A percentile compares a stretch with the other conserved stretches of the same genome.
These are phyloP conservation scores for Lecanicillium sp. DNA, from an alignment of 2,329 filamentous ascomycete species.

Conservation along the genomic window DNA sequence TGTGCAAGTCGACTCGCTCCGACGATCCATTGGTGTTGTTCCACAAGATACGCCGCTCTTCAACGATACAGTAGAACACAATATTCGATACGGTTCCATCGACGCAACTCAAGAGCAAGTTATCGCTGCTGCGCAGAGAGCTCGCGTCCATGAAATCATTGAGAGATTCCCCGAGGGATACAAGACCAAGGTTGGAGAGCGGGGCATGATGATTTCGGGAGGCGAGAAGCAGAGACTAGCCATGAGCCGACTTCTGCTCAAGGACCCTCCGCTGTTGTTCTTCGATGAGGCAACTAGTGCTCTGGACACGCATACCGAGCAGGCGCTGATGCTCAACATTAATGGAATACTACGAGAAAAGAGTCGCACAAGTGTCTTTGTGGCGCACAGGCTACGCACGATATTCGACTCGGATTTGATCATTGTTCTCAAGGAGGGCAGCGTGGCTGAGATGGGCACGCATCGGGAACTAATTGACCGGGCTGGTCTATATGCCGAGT, in stretches of 20 bases:
- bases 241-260: slow-evolving; percentile 73
- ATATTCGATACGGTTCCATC: slow-evolving; percentile 86
- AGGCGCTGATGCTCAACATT: slow-evolving; percentile 83
- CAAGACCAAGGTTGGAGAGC: slow-evolving; percentile 82
- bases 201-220: slow-evolving; percentile 93
- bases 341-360: slow-evolving; percentile 88
- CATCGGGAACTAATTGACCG: slow-evolving; percentile 75
- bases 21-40: slow-evolving; percentile 84
- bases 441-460: slow-evolving; percentile 81
- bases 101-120: slow-evolving; percentile 67
- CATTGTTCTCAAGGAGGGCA: slow-evolving; percentile 77
- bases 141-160: slow-evolving; percentile 78
- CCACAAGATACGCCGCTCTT: slow-evolving; percentile 96
- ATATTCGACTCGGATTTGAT: slow-evolving; percentile 93
- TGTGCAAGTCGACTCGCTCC: slow-evolving; percentile 73
- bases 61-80: slow-evolving; percentile 93
- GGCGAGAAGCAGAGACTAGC: slow-evolving; percentile 91
- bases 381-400: slow-evolving; percentile 84
- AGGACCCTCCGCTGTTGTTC: slow-evolving; percentile 84
- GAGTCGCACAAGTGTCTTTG: slow-evolving; percentile 82
- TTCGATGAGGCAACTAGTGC: slow-evolving; percentile 94
- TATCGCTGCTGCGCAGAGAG: slow-evolving; percentile 67
- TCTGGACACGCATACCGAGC: slow-evolving; percentile 87
- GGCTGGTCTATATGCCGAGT: slow-evolving; percentile 74
- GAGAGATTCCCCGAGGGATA: slow-evolving; percentile 79